Evolutionary conservation across 805 yeast genomes (phyloP).

Genomic region (Wickerhamomyces alni): DNA sequence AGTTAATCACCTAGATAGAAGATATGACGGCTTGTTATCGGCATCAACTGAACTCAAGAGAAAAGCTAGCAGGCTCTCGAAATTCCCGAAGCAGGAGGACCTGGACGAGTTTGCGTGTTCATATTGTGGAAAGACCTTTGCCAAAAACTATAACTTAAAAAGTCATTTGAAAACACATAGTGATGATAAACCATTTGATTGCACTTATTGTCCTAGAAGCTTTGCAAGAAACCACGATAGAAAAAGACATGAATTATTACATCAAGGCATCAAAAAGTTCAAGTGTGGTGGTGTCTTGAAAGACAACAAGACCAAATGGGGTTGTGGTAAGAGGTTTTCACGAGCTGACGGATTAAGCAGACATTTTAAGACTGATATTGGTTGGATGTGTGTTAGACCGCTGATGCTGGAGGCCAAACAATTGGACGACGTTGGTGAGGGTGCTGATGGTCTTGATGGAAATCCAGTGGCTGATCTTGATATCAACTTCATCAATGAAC

Average conservation of each 20-base stretch:
- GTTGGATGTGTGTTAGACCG: conserved; percentile 62
- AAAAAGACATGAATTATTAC: conserved; percentile 71
- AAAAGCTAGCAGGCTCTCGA: conserved; percentile 2
- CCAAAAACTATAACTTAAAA: conserved; percentile 74
- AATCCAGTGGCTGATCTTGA: conserved; percentile 1
- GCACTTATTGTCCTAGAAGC: conserved; percentile 56
- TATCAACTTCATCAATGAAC: conserved; percentile 9
- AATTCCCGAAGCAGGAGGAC: conserved; percentile 6
- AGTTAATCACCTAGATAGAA: no score
- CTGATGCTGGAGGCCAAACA: conserved; percentile 47
- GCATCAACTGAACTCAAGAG: neutral
- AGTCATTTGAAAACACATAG: conserved; percentile 78
- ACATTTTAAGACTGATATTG: conserved; percentile 72
- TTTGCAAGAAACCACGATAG: conserved; percentile 77
- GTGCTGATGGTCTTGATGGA: neutral
- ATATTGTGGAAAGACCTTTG: conserved; percentile 67
- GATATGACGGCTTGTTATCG: no score
- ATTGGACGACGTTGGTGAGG: conserved; percentile 1
- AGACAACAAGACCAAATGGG: conserved; percentile 61
- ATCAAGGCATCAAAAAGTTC: conserved; percentile 65
- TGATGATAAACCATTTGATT: conserved; percentile 62
- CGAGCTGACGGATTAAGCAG: conserved; percentile 74
- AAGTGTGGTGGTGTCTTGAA: conserved; percentile 56
- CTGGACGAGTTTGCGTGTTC: conserved; percentile 40
- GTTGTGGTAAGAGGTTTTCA: conserved; percentile 69